Base-by-base conservation (phyloP, 768 basidiomycete species). In the Suillus plorans region DNA sequence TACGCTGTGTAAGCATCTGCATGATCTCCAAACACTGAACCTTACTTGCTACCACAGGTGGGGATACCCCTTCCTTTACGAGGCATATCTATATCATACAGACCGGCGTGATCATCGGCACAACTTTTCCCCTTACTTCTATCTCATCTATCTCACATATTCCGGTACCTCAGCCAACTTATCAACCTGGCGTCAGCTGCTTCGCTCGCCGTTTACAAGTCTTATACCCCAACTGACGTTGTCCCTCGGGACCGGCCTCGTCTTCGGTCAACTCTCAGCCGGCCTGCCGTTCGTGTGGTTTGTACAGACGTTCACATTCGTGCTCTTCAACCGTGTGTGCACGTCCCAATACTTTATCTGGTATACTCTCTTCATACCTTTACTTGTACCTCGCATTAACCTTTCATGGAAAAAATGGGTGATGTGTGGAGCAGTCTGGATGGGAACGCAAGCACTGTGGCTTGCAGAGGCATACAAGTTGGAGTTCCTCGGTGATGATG, bases 331-430 rank as follows among this genome's bases (percentile, higher is more conserved):
- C 76, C 96, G 97, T 76, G 97, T 99, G 60, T 97, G 96, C 84
- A 99, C 97, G 0, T 97, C 95, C 0, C 77, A 99, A 92, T 99
- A 99, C 76, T 99, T 99, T 78, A 82, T 97, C 45, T 99, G 97
- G 97, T 98, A 95, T 73, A 86, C 94, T 16, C 86, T 95, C 59
- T 86, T 99, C 66, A 77, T 99, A 0, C 95, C 97, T 0, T 83
- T 95, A 3, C 80, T 97, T 28, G 82, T 95, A 4, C 91, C 94
- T 0, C 82, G 78, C 3, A 76, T 97, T 0, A 75, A 78, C 0
- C 80, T 94, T 53, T 80, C 87, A 1, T 75, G 77, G 20, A 62
- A 70, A 22, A 79, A 81, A 10, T 80, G 79, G 1, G 3, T 82
- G 16, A 65, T 75, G 6, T 83, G 84, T 57, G 57, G 84, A 0